Conservation (phyloP, 1,284 basidiomycete genomes). For the Marasmius sp. region DNA sequence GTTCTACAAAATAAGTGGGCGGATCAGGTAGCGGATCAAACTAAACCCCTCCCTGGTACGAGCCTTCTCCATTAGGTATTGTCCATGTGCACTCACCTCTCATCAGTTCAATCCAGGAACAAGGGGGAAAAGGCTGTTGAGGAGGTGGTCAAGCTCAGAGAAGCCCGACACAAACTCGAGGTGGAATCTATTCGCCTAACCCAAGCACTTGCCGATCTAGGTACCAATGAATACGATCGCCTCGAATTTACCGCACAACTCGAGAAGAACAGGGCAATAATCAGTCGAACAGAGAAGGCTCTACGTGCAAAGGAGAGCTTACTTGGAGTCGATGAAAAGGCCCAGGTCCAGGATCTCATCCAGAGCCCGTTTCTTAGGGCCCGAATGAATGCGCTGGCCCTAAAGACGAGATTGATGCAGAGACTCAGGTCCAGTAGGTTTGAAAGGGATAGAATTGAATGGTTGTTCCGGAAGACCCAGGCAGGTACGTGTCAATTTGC, state of each 20-base stretch:
- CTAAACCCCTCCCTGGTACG: slow-evolving; percentile 13
- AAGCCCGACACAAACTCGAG: not conserved
- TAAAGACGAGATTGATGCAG: slow-evolving; percentile 1
- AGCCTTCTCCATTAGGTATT: no score
- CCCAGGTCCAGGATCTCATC: not conserved
- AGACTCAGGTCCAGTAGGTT: slow-evolving; percentile 1
- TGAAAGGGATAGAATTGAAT: slow-evolving; percentile 8
- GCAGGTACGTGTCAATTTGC: not conserved
- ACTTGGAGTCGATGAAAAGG: not conserved
- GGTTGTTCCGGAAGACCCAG: not conserved
- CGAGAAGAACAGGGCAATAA: no score
- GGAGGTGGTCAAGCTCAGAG: not conserved
- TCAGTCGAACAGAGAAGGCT: no score
- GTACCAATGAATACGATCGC: not conserved
- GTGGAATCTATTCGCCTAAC: not conserved
- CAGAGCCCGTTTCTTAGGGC: not conserved
- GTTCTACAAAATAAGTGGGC: slow-evolving; percentile 16
- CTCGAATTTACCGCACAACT: no score
- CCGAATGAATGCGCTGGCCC: slow-evolving; percentile 5
- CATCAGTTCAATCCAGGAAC: not conserved
- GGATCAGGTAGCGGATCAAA: slow-evolving; percentile 16
- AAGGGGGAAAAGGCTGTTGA: not conserved
- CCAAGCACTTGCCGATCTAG: not conserved
- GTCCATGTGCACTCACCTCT: no score
- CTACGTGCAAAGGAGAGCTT: no score